Base-by-base conservation (phyloP, 495 filamentous ascomycete species). In the Xanthoparmelia taractica region DNA sequence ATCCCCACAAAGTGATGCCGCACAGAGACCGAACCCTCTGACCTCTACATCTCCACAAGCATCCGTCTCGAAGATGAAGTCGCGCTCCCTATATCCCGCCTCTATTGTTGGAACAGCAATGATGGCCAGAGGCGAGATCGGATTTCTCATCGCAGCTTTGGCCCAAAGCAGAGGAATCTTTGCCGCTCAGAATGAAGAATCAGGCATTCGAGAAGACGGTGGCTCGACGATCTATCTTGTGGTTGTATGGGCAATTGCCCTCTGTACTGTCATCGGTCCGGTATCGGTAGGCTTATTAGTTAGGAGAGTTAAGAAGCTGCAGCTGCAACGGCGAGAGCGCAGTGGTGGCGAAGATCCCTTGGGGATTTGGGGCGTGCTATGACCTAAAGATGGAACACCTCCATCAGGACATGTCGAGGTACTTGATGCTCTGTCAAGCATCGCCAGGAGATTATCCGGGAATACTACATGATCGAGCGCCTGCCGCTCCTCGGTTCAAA, bases 101-200 rank as follows among this genome's bases (percentile, higher is more conserved):
- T 72, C 78, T 0, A 83, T 90, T 11, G 66, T 90, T 18, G 78
- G 79, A 0, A 69, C 76, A 41, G 82, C 87, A 0, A 92, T 92
- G 88, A 81, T 87, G 0, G 83, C 90, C 0, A 80, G 88, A 40
- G 90, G 89, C 4, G 89, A 96, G 69, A 87, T 93, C 33, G 89
- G 88, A 0, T 89, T 90, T 61, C 73, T 93, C 27, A 89, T 94
- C 63, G 85, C 88, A 8, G 85, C 88, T 4, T 71, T 90, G 6
- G 87, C 85, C 0, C 74, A 87, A 59, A 81, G 79, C 15, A 70
- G 80, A 31, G 82, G 84, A 0, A 78, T 86, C n/a, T 86, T 87
- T 33, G 61, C 59, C n/a, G 31, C 57, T 29, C 23, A 17, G 10
- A n/a, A 29, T 20, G 23, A 52, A 2, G 23, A 52, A 2, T 17